Base-by-base conservation (phyloP, 2,329 filamentous ascomycete genomes). In the Fusarium compactum region DNA sequence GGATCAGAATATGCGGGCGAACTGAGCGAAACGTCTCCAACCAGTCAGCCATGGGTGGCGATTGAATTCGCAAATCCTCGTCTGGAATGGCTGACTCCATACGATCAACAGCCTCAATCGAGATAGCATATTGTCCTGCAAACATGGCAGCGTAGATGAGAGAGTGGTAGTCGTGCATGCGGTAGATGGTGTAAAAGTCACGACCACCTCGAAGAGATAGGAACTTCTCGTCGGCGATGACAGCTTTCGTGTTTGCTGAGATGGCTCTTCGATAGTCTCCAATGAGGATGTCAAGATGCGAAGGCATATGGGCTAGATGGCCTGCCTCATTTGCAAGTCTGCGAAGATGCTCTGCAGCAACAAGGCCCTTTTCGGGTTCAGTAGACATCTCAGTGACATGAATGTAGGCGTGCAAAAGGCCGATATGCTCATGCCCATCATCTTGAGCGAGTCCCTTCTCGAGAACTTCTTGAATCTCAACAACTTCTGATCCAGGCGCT, bases 121-220 rank as follows among this genome's bases (percentile, higher is more conserved):
- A 89, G 11, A 89, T 82, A 20, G 80, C 76, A 1, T 83, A 90
- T 74, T 90, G 86, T 0, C 90, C 92, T 0, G 90, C 88, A 69
- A 94, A 91, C 91, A 94, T 92, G 47, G 91, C 91, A 3, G 90
- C 90, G 75, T 94, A 94, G 50, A 93, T 87, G 10, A 88, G 85
- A 62, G 92, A 93, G 76, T 94, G 91, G 72, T 89, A 90, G 71
- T 94, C 83, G 76, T 94, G 92, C 65, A 87, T 86, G 8, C 91
- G 86, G 75, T 94, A 94, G 14, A 93, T 84, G 0, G 89, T 90
- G 78, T 94, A 94, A 77, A 94, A 93, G 76, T 91, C 91, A 55
- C 86, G 77, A 0, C 86, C 81, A 0, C 91, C 90, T 5, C 85
- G 82, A 6, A 83, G 80, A 0, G 80, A 78, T 3, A 91, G 82